Conservation (phyloP, 306 rosid species). For the Clitoria ternatea region DNA sequence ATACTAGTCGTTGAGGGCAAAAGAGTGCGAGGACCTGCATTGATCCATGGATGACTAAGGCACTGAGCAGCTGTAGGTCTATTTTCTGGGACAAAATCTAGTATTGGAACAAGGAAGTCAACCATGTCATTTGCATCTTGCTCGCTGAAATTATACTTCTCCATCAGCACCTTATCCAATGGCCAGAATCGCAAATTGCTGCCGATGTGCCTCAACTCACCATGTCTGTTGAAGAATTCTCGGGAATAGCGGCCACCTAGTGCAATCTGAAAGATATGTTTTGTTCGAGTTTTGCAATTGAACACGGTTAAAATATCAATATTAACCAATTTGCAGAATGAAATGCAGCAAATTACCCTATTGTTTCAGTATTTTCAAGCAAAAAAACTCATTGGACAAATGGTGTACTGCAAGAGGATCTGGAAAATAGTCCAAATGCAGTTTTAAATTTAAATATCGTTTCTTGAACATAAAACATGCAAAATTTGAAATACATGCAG, state of each 20-base stretch:
- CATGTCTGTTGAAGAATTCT: conserved; percentile 67
- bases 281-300: conserved; percentile 7
- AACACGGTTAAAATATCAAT: background rate
- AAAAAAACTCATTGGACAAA: background rate
- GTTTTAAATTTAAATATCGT: background rate
- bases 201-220: conserved; percentile 75
- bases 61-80: conserved; percentile 85
- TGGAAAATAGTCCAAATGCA: background rate
- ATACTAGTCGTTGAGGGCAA: conserved; percentile 36
- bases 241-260: conserved; percentile 81
- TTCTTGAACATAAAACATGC: background rate
- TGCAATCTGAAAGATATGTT: conserved; percentile 58
- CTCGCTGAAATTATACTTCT: conserved; percentile 75
- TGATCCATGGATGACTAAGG: conserved; percentile 82
- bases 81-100: conserved; percentile 67
- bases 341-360: conserved; percentile 1
- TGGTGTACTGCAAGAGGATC: background rate
- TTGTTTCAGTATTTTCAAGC: background rate
- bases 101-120: conserved; percentile 62
- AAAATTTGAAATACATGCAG: background rate
- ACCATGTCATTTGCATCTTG: conserved; percentile 66
- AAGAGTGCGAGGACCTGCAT: conserved; percentile 52
- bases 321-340: conserved; percentile 8
- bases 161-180: conserved; percentile 57
- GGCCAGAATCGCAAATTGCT: conserved; percentile 81